Base-by-base conservation (phyloP, 164 flowering plant species). In the Aristolochia fimbriata region DNA sequence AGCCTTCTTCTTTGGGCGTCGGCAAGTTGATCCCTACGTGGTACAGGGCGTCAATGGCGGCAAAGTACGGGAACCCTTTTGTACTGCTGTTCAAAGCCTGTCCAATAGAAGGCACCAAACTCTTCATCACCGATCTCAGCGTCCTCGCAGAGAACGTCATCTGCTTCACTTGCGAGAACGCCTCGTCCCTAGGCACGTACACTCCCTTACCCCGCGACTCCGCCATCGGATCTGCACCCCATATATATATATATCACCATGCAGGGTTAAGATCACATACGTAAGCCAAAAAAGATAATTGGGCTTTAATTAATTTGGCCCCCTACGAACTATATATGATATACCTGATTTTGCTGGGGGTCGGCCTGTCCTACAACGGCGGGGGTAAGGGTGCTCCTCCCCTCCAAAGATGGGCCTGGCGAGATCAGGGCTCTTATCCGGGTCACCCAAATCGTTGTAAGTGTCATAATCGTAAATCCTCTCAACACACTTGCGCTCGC, bases 351-450 rank as follows among this genome's bases (percentile, higher is more conserved):
- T 24, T 19, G 60, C 9, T 22, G 22, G 53, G 14, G 63, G 64
- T 1, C 89, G 83, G 0, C 93, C 87, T 0, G 93, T 84, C 46
- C 86, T 62, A 63, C 93, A 79, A 13, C 93, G 85, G 49, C 93
- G 68, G 0, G 89, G 89, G 49, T 84, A 84, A 0, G 93, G 87
- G 15, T 58, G 62, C 4, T 75, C 49, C 15, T 71, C 63, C 47
- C 86, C 80, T 4, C 93, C 93, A 0, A 84, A 67, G 2, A 78
- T 78, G 0, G 89, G 89, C 24, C 93, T 56, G 13, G 23, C 27
- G 2, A 61, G 19, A 0, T 76, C 71, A 0, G n/a, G 47, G 2
- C 66, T 55, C 0, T 5, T 50, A 24, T 82, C 86, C 0, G 93
- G 93, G 37, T 84, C 58, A 0, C 92, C 92, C 11, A 83, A 46